Evolutionary conservation across 179 eudicot genomes (phyloP), one percentile per base, ranked within the genome.

Genomic region (Actinidia chinensis): DNA sequence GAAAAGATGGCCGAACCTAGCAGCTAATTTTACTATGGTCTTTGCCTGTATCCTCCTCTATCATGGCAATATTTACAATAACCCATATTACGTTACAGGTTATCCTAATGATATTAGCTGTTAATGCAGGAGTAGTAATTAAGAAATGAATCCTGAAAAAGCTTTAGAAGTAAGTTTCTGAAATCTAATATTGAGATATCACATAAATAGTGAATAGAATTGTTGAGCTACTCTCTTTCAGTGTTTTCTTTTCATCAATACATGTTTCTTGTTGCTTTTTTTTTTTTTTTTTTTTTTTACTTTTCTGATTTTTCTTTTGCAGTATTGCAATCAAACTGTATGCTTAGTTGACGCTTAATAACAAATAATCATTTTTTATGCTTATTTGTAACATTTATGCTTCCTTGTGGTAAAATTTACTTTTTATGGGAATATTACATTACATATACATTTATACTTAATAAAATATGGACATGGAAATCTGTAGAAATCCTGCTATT

Each of bases 91-190:
- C 14, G 80, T 75, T 79, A 59, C 90, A 96, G 99, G 99, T 96
- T 61, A 96, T 96, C 64, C 88, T 96, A 75, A 86, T 94, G 97
- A 96, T 96, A 89, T 86, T 96, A 82, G 99, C 99, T 78, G 99
- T 98, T 81, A 96, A 96, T 88, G 99, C 99, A 46, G 99, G 94
- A 12, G 99, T 98, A 80, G 99, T 96, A 59, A 94, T 96, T 78
- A 96, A 77, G 99, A 96, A 85, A 96, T 98, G 81, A 96, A 96
- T 87, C 98, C 99, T 78, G 99, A 96, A 79, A 96, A 94, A 86
- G 99, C 99, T 79, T 88, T 96, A 44, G 98, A 94, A 97, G 99
- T 96, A 81, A 76, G 83, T 78, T 76, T 14, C 42, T 69, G 48
- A 36, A 7, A 28, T 79, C 48, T 65, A 51, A 11, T 76, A 54